phyloP scores from a whole-genome alignment of 2,329 filamentous ascomycete genomes.

The Exutisphaerella laricina region DNA sequence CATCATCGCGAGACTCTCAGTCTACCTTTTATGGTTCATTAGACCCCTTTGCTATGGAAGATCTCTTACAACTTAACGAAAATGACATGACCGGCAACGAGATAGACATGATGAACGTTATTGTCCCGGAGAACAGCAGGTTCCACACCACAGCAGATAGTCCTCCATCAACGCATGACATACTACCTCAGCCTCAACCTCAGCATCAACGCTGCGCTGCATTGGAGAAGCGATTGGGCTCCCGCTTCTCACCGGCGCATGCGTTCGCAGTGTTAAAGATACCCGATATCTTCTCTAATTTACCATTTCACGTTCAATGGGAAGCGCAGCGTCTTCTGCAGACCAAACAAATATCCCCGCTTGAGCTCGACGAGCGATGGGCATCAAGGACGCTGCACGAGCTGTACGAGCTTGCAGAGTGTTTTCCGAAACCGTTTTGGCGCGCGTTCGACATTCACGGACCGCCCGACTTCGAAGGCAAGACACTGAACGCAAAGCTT shows the following conservation, averaged over 20 bases:
- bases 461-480: conserved; percentile 5
- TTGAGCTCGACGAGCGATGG: conserved; percentile 13
- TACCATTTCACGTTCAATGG: conserved; percentile 20
- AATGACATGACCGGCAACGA: background rate
- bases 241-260: background rate
- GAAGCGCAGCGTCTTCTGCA: conserved; percentile 23
- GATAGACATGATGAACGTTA: background rate
- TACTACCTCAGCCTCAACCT: background rate
- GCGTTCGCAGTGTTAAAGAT: conserved; percentile 16
- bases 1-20: conserved; percentile 2
- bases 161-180: background rate
- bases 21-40: conserved; percentile 2
- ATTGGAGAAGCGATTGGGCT: background rate
- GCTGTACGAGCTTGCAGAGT: conserved; percentile 12
- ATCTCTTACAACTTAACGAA: background rate
- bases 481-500: conserved; percentile 14
- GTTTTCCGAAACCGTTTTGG: conserved; percentile 3
- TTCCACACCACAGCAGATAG: background rate
- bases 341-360: conserved; percentile 7
- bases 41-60: background rate
- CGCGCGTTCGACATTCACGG: conserved; percentile 4
- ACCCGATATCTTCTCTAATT: conserved; percentile 9
- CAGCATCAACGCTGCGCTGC: background rate
- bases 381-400: conserved; percentile 4
- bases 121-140: background rate